Base-by-base conservation (phyloP, 1,139 yeast genomes). In the Blastobotrys aristatus region DNA sequence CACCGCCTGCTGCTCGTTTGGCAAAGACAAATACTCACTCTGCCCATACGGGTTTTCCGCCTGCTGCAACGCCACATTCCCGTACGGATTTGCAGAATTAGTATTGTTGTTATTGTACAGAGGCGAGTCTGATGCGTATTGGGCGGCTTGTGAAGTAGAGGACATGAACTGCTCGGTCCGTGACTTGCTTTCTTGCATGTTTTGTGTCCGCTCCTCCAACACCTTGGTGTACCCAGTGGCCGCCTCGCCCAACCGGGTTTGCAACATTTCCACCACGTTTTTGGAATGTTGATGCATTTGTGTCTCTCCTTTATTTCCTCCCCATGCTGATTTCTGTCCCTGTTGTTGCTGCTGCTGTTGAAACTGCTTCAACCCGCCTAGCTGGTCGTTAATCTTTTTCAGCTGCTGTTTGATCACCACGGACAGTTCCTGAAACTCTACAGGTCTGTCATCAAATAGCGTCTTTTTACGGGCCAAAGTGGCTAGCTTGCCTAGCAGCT, bases 351-450 rank as follows among this genome's bases (percentile, higher is more conserved):
- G 55, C 32, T 57, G 57, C 17, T 31, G 47, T 39, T 53, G 56
- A 38, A 57, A 57, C 53, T 69, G 69, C 62, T 84, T 88, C 49
- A 88, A 70, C 43, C 75, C 78, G 56, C 83, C 83, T 56, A 92
- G 74, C 55, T 77, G 79, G 58, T 85, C 84, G 62, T 89, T 96
- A 50, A 94, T 82, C 57, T 82, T 79, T 63, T 90, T 84, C 38
- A 94, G 87, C 63, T 89, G 95, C 64, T 92, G 96, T 62, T 92
- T 94, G 61, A 92, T 89, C 43, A 92, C 85, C 62, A 84, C 87
- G 1, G 98, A 89, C 56, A 94, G 73, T 65, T 92, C 97, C 17
- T 92, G 87, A 53, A 94, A 87, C 63, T 92, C 98, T 27, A 86
- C 82, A 1, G 98, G 97, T 57, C 85, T 82, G 66, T 94, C 98